A percentile compares a stretch with the other conserved stretches of the same genome.
Evolutionary conservation across 495 filamentous ascomycete species (phyloP).

Genomic region (Astrocystis sublimbata): DNA sequence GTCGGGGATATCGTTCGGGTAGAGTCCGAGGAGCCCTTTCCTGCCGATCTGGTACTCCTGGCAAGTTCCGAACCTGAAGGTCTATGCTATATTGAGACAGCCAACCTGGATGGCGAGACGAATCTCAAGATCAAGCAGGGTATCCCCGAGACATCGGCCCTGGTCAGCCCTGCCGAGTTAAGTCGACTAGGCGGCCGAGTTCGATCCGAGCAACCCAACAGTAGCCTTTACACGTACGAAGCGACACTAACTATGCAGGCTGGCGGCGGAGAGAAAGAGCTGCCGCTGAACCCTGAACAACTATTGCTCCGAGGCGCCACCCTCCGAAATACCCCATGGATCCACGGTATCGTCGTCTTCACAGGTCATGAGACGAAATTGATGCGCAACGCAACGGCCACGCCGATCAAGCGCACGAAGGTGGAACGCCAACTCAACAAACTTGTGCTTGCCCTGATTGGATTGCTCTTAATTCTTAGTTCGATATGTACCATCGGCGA

Average conservation of each 20-base stretch:
- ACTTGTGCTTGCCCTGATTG: slow-evolving; percentile 86
- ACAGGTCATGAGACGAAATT: slow-evolving; percentile 98
- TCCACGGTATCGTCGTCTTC: slow-evolving; percentile 95
- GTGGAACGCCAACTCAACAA: slow-evolving; percentile 92
- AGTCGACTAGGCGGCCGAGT: slow-evolving; percentile 83
- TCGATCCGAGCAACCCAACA: slow-evolving; percentile 96
- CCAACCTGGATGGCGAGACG: slow-evolving; percentile 96
- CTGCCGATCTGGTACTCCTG: slow-evolving; percentile 87
- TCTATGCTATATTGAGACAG: slow-evolving; percentile 98
- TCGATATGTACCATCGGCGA: slow-evolving; percentile 90
- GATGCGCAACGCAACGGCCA: slow-evolving; percentile 97
- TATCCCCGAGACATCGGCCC: slow-evolving; percentile 85
- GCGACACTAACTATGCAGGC: slow-evolving; percentile 90
- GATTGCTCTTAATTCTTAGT: slow-evolving; percentile 80
- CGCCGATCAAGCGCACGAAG: slow-evolving; percentile 95
- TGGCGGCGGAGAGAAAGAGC: slow-evolving; percentile 93
- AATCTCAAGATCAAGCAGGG: slow-evolving; percentile 99
- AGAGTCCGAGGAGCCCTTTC: slow-evolving; percentile 94
- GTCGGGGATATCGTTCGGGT: slow-evolving; percentile 96
- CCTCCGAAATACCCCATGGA: slow-evolving; percentile 94
- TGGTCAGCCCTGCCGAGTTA: slow-evolving; percentile 85
- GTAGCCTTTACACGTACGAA: slow-evolving; percentile 97
- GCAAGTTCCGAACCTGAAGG: slow-evolving; percentile 97
- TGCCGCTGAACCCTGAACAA: slow-evolving; percentile 61
- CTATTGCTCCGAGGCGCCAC: slow-evolving; percentile 91